Conservation (phyloP, 2,329 filamentous ascomycete species). For the Dichotomopilus funicola region DNA sequence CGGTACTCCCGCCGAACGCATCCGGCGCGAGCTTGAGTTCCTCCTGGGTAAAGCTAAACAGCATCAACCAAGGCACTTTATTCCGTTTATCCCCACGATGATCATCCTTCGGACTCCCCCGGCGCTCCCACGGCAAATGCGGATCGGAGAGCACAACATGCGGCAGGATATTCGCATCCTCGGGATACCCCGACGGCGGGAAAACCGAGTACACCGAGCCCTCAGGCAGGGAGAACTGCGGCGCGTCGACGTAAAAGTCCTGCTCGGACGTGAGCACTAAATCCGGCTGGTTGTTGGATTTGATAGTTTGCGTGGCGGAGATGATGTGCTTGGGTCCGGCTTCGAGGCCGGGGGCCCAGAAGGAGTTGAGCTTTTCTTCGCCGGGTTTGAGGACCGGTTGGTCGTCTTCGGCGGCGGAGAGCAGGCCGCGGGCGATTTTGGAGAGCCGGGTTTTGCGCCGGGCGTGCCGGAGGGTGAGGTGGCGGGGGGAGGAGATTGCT, state of each 20-base stretch:
- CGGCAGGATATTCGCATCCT: constrained; percentile 31
- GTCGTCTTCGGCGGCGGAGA: background rate
- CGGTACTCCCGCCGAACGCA: constrained; percentile 17
- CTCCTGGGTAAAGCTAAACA: constrained; percentile 30
- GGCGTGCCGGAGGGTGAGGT: background rate
- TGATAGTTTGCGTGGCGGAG: background rate
- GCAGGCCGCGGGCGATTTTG: background rate
- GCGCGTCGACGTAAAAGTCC: constrained; percentile 32
- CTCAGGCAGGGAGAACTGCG: constrained; percentile 31
- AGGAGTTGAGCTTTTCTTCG: background rate
- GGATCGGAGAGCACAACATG: constrained; percentile 41
- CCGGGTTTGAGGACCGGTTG: background rate
- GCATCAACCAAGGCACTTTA: constrained; percentile 35
- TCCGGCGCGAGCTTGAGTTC: constrained; percentile 25
- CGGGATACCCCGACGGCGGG: constrained; percentile 34
- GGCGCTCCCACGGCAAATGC: constrained; percentile 38
- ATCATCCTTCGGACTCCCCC: constrained; percentile 16
- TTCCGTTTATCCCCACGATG: constrained; percentile 14
- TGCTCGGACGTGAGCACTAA: background rate
- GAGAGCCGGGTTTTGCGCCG: background rate
- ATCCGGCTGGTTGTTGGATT: background rate
- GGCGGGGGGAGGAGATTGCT: background rate
- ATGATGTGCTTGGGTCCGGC: background rate
- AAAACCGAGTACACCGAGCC: constrained; percentile 33
- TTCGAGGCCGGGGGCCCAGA: background rate